Conservation (phyloP, 108 stramenopile species). For the Cyclotella kingstonii region DNA sequence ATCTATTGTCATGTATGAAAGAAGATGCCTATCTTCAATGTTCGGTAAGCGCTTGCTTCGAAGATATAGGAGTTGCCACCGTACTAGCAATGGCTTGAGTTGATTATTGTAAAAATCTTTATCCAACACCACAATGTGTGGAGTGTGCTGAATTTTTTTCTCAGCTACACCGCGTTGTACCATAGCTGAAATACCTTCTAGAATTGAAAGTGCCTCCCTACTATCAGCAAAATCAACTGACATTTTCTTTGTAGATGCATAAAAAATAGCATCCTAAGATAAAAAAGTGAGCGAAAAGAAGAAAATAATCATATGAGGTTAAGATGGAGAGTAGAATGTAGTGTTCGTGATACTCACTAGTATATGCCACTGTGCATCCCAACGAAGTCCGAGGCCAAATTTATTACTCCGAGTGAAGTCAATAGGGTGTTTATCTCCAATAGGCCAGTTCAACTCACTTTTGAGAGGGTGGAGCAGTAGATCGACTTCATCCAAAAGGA, state of each 20-base stretch:
- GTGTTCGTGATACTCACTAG: constrained; percentile 43
- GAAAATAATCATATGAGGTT: constrained; percentile 23
- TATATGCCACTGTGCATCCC: constrained; percentile 96
- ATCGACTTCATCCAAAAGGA: constrained; percentile 98
- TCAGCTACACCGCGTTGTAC: constrained; percentile 82
- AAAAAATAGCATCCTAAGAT: constrained; percentile 80
- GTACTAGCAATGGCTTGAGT: constrained; percentile 89
- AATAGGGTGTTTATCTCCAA: constrained; percentile 94
- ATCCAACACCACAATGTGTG: constrained; percentile 93
- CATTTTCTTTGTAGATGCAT: constrained; percentile 73
- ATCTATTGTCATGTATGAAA: constrained; percentile 92
- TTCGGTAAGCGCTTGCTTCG: constrained; percentile 85
- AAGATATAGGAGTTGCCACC: constrained; percentile 96
- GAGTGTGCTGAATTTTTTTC: constrained; percentile 85
- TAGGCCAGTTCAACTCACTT: constrained; percentile 99
- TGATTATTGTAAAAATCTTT: constrained; percentile 81
- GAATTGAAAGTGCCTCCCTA: constrained; percentile 79
- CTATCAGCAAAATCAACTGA: constrained; percentile 85
- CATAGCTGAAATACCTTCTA: constrained; percentile 73
- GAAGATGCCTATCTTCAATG: constrained; percentile 87
- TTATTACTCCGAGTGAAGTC: constrained; percentile 90
- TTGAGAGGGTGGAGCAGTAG: constrained; percentile 96
- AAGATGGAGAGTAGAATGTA: background rate
- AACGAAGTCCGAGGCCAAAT: constrained; percentile 89
- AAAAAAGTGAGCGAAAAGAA: background rate